phyloP scores from a whole-genome alignment of 495 filamentous ascomycete genomes.

The Penicillium cinerascens region DNA sequence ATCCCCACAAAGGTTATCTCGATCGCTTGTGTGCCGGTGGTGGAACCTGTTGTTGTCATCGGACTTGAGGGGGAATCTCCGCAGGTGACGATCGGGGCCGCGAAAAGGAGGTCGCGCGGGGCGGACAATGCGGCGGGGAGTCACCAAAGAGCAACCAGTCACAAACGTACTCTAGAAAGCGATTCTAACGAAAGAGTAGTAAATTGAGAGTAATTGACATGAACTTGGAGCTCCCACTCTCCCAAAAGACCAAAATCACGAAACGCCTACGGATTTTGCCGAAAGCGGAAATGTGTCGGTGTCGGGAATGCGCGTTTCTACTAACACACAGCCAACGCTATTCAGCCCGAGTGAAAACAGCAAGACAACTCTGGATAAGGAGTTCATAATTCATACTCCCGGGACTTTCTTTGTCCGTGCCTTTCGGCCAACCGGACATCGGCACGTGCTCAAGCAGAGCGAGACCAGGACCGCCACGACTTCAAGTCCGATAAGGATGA shows the following conservation, averaged over 20 bases:
- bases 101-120: conserved; percentile 25
- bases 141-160: neutral
- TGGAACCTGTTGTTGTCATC: conserved; percentile 19
- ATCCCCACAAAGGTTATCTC: neutral
- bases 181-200: neutral
- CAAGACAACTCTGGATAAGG: neutral
- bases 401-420: too few species aligned
- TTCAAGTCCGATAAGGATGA: too few species aligned
- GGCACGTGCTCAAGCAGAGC: neutral
- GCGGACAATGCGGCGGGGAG: conserved; percentile 22
- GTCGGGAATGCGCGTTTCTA: conserved; percentile 2
- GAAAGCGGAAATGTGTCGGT: conserved; percentile 13
- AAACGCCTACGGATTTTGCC: neutral
- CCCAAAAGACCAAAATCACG: neutral
- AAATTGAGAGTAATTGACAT: neutral
- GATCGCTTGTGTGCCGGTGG: conserved; percentile 5
- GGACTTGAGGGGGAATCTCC: conserved; percentile 20
- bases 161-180: neutral
- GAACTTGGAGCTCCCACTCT: neutral
- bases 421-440: neutral
- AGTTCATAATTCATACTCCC: too few species aligned
- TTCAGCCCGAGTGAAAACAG: conserved; percentile 1
- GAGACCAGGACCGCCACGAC: too few species aligned
- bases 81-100: conserved; percentile 24
- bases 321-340: neutral